Evolutionary conservation across 169 alveolate species (phyloP), one percentile per base, ranked within the genome.

Genomic region (Plasmodium sp.): DNA sequence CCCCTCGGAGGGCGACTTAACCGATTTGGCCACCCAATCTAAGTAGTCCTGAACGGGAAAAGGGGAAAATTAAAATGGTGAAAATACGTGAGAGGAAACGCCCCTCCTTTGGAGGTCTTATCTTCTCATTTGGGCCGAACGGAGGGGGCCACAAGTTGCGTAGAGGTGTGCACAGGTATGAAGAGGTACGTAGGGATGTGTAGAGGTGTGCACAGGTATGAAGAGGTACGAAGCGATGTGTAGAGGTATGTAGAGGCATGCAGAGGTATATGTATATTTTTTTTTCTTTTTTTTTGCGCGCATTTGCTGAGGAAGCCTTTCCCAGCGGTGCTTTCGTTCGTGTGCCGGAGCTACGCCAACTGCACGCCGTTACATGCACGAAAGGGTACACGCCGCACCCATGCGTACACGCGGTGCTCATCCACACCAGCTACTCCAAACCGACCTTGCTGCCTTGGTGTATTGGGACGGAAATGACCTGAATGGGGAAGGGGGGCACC

Each of bases 381-480:
- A 27, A 22, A 18, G 10, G 77, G 16, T 18, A 62, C 77, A 22
- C 77, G 33, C n/a, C 14, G 36, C 36, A 27, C 36, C n/a, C 10
- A 62, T 22, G 9, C 36, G 39, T n/a, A 22, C 16, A 31, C 43
- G 77, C 0, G 77, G 43, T 18, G 36, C 77, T 62, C 10, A n/a
- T 62, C 31, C 36, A 1, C 77, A 62, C 1, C 36, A 22, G 5
- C n/a, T 12, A 22, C 36, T 45, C 41, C 10, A 12, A 58, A 62
- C 94, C 73, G 22, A 88, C 94, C 73, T 79, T 79, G 54, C 90
- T 88, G 31, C 94, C 94, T n/a, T 79, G 83, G 7, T 77, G 83
- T 62, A 88, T 88, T 39, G 94, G 94, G 51, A 88, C 83, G 73
- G 94, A 75, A 62, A 88, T 88, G n/a, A 88, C 94, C 94, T 88